Percentiles rank a stretch among this genome's conserved stretches.
phyloP scores from a whole-genome alignment of 2,329 filamentous ascomycete genomes.

The Mycosphaerelloides madeirae region DNA sequence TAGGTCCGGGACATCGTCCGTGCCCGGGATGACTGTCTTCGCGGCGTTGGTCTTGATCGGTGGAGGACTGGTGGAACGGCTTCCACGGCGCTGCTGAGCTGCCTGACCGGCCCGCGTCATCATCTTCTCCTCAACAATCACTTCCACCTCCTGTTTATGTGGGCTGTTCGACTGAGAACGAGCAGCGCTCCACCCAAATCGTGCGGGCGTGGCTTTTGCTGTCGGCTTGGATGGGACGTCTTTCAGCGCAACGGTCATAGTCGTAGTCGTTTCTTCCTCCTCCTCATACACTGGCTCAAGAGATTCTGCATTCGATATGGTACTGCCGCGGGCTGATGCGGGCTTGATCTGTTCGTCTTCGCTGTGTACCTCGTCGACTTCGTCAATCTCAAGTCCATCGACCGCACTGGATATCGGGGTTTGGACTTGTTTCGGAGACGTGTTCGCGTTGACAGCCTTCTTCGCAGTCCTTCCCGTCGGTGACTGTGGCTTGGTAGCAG shows the following conservation, averaged over 20 bases:
- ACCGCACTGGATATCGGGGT: background rate
- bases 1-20: conserved; percentile 18
- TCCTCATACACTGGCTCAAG: conserved; percentile 34
- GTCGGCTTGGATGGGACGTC: conserved; percentile 26
- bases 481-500: conserved; percentile 14
- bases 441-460: conserved; percentile 6
- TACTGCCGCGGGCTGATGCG: conserved; percentile 12
- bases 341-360: conserved; percentile 22
- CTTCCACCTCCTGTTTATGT: conserved; percentile 19
- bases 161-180: conserved; percentile 25
- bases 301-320: conserved; percentile 24
- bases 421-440: background rate
- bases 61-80: conserved; percentile 20
- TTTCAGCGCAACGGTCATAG: conserved; percentile 19
- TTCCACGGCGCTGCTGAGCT: conserved; percentile 15
- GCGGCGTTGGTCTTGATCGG: conserved; percentile 16
- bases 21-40: conserved; percentile 16
- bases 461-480: conserved; percentile 12
- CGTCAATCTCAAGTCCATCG: conserved; percentile 5
- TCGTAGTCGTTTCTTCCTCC: conserved; percentile 24
- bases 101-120: conserved; percentile 22
- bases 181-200: conserved; percentile 16
- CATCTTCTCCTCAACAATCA: conserved; percentile 17
- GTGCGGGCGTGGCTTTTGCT: conserved; percentile 27
- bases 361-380: conserved; percentile 23